A percentile compares a stretch with the other conserved stretches of the same genome.
Conservation (phyloP, 2,329 filamentous ascomycete genomes). For the Diaporthe citrichinensis region DNA sequence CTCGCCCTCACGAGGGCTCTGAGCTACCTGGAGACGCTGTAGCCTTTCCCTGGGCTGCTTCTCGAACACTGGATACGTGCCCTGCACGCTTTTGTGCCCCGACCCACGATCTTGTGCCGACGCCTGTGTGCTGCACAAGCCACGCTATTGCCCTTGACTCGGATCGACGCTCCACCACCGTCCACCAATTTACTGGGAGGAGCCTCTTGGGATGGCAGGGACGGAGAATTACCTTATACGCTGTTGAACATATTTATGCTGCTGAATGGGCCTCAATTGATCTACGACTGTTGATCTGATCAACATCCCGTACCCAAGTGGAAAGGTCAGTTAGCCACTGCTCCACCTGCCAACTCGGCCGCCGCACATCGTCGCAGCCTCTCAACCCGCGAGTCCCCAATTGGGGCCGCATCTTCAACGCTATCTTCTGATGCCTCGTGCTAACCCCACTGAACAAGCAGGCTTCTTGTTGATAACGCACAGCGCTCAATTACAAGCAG, state of each 20-base stretch:
- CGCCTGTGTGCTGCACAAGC: slow-evolving; percentile 11
- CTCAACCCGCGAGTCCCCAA: neutral
- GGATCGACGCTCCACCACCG: slow-evolving; percentile 30
- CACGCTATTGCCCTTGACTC: slow-evolving; percentile 24
- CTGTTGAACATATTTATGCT: slow-evolving; percentile 34
- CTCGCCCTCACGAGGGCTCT: slow-evolving; percentile 1
- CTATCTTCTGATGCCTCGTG: neutral
- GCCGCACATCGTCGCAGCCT: slow-evolving; percentile 4
- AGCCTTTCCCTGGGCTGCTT: neutral
- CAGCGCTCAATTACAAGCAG: neutral
- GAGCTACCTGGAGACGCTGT: neutral
- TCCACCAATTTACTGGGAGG: slow-evolving; percentile 24
- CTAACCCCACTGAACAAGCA: slow-evolving; percentile 20
- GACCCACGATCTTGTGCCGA: slow-evolving; percentile 1
- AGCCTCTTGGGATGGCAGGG: slow-evolving; percentile 32
- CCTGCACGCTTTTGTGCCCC: slow-evolving; percentile 8
- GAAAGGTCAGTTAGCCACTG: slow-evolving; percentile 32
- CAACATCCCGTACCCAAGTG: slow-evolving; percentile 32
- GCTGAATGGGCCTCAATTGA: slow-evolving; percentile 34
- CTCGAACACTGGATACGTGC: slow-evolving; percentile 18
- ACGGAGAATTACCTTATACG: slow-evolving; percentile 14
- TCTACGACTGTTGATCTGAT: slow-evolving; percentile 34
- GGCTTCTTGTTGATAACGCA: neutral
- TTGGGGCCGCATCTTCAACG: neutral
- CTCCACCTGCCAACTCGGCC: slow-evolving; percentile 26